Evolutionary conservation across 2,329 filamentous ascomycete species (phyloP), one percentile per base, ranked within the genome.

Genomic region (Calcarisporium arbuscula): DNA sequence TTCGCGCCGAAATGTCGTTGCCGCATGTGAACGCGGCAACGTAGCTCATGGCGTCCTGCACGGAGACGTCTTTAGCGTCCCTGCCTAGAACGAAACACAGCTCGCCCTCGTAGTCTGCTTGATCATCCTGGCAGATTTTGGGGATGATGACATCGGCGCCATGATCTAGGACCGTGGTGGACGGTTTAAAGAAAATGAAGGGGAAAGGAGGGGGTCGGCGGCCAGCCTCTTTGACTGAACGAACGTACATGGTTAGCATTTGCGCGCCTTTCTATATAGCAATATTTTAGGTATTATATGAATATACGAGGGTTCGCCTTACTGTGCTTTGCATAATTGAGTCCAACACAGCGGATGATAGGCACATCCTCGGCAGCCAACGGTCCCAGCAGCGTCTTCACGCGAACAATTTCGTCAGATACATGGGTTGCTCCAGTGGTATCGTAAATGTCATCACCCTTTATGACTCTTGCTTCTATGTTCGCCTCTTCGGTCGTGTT

Each of bases 311-410:
- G 8, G 26, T 10, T n/a, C 9, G 4, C 30, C 55, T 38, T 38
- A 65, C 62, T 72, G 44, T 80, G 75, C 34, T 70, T 76, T 25
- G 65, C 64, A 44, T 78, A 79, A 45, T 80, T 79, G 19, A 80
- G 48, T 0, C 75, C 76, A 10, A 78, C 66, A 43, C 75, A 80
- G 15, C 73, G 56, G 4, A 80, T 47, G 28, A 77, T 73, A 0
- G 72, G 69, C 0, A 78, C 68, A 32, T 77, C 70, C 3, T 55
- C 51, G 8, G 51, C 53, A 0, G 64, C 59, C 20, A 80, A 49
- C 0, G 74, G 74, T 0, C 71, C 69, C 0, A 80, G 60, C 1
- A 79, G 50, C 33, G 56, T 58, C 46, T 73, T 69, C 6, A 80
- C 74, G 0, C 61, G 64, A 3, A 66, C 72, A 8, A 70, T 51